Evolutionary conservation across 345 rosid genomes (phyloP), one percentile per base, ranked within the genome.

Genomic region (Arabis hirsuta): DNA sequence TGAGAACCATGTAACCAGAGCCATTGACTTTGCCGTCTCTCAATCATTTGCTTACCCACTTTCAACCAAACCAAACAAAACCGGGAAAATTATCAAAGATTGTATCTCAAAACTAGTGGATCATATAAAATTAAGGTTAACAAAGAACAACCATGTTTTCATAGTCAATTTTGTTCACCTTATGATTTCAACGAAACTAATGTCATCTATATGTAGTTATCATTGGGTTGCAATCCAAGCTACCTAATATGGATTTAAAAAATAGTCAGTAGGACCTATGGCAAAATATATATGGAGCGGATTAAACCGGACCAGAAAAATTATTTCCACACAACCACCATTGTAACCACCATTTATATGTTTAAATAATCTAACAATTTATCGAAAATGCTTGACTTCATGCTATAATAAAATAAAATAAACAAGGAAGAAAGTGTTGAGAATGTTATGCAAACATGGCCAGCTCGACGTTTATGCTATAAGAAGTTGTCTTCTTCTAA

Each of bases 391-490:
- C 70, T 76, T 76, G 75, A 76, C 71, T 69, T 76, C 75, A 69
- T 76, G 79, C 71, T 31, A 31, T 13, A 43, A 75, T 51, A 24
- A 46, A 20, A 38, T 48, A 48, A 57, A 26, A 53, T 34, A 68
- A 26, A 65, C 55, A 10, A 46, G 62, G 0, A 27, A 62, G 65
- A 63, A 69, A 76, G 75, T 76, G 75, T 77, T 71, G 77, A 77
- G 77, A 64, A 71, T 71, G 80, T 77, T 42, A 71, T 71, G 47
- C 32, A 77, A 77, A 71, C 80, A 71, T 77, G 80, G 80, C 80
- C 80, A 77, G 76, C 80, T 77, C 72, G 12, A 50, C 43, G 45
- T 71, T 36, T 64, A 50, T 65, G 62, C 57, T 71, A 68, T 54
- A 50, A 12, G 68, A 77, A 52, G 50, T 77, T 77, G 76, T 77